Conservation (phyloP, 2,329 filamentous ascomycete species). For the Alternaria incomplexa region DNA sequence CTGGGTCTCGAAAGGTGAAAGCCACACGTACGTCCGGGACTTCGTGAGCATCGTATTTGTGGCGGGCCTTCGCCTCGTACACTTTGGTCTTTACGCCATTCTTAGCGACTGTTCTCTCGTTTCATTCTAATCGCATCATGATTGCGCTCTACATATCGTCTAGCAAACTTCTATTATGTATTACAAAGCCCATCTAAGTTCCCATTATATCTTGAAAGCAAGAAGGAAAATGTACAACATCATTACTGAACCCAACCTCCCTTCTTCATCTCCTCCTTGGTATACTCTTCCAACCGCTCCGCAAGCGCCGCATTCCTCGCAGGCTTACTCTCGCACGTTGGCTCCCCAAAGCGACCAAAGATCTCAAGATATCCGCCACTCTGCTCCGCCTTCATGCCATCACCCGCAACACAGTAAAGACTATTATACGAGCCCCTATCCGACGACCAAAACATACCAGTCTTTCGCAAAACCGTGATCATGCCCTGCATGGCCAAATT, state of each 20-base stretch:
- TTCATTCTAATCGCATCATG: not conserved
- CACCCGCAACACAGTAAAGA: slow-evolving; percentile 8
- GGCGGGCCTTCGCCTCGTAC: not conserved
- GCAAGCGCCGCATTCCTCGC: slow-evolving; percentile 5
- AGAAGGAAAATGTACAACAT: not conserved
- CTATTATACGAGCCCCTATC: slow-evolving; percentile 11
- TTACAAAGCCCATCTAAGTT: not conserved
- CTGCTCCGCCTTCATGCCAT: slow-evolving; percentile 5
- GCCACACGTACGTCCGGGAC: not conserved
- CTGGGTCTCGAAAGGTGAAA: not conserved
- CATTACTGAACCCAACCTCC: not conserved
- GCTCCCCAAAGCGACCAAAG: slow-evolving; percentile 1
- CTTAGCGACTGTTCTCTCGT: not conserved
- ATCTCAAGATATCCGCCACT: slow-evolving; percentile 8
- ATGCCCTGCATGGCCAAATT: not conserved
- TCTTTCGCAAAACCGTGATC: not conserved
- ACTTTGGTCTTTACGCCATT: not conserved
- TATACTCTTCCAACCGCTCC: slow-evolving; percentile 12
- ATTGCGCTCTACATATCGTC: not conserved
- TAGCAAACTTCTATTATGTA: not conserved
- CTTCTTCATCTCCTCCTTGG: slow-evolving; percentile 2
- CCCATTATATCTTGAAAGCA: not conserved
- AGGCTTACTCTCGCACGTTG: slow-evolving; percentile 9
- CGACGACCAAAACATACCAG: not conserved
- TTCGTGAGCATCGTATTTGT: not conserved